Evolutionary conservation across 192 early-diverging fungal species (phyloP).

Genomic region (Funneliformis geosporum): DNA sequence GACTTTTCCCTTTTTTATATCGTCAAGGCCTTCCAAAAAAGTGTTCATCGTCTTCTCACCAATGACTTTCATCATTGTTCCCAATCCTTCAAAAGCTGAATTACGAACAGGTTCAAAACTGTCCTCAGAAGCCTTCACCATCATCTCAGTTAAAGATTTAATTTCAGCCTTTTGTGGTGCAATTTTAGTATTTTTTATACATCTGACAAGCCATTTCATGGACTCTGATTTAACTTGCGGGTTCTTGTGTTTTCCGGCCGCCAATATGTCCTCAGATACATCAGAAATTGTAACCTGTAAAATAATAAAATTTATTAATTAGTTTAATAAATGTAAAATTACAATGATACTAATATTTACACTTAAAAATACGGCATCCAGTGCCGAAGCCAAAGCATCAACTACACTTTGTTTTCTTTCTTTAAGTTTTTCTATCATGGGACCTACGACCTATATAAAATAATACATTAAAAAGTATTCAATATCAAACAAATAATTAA

Average conservation of each 20-base stretch:
- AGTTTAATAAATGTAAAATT: too few species aligned
- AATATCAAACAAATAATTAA: not conserved
- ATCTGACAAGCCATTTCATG: slow-evolving; percentile 71
- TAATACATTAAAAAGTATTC: not conserved
- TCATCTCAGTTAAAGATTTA: slow-evolving; percentile 75
- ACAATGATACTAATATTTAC: slow-evolving; percentile 36
- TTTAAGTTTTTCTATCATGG: slow-evolving; percentile 90
- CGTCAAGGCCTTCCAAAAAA: slow-evolving; percentile 83
- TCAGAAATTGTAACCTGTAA: slow-evolving; percentile 54
- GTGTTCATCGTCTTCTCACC: slow-evolving; percentile 74
- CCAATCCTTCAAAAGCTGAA: slow-evolving; percentile 80
- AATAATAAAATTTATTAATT: not conserved
- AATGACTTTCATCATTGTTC: slow-evolving; percentile 86
- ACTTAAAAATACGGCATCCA: slow-evolving; percentile 83
- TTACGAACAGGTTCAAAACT: slow-evolving; percentile 82
- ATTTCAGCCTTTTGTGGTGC: slow-evolving; percentile 78
- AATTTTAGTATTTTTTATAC: slow-evolving; percentile 69
- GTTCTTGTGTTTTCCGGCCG: slow-evolving; percentile 83
- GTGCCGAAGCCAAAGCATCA: slow-evolving; percentile 74
- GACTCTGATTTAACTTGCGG: slow-evolving; percentile 85
- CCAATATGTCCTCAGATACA: slow-evolving; percentile 76
- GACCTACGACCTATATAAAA: slow-evolving; percentile 54
- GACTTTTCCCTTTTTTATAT: slow-evolving; percentile 85
- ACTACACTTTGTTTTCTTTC: slow-evolving; percentile 91
- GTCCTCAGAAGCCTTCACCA: slow-evolving; percentile 83